Percentiles rank a stretch among this genome's conserved stretches.
phyloP scores from a whole-genome alignment of 2,329 filamentous ascomycete species.

The Colletotrichum chrysophilum region DNA sequence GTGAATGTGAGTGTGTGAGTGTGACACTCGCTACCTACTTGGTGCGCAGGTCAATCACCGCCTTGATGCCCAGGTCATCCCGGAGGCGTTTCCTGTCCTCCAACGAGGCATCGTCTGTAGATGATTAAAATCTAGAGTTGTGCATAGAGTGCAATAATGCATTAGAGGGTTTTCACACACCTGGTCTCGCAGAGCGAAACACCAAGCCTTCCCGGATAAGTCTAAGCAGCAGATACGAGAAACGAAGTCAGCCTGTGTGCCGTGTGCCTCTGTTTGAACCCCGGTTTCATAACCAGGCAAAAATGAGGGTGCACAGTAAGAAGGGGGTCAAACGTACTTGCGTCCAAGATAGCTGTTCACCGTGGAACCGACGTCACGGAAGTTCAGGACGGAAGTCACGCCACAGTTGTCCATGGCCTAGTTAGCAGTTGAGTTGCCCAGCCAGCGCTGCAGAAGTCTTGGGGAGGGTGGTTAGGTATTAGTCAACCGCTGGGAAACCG shows the following conservation, averaged over 20 bases:
- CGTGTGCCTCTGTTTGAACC: neutral
- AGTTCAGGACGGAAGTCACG: constrained; percentile 64
- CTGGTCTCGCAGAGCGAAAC: constrained; percentile 71
- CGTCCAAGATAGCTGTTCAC: constrained; percentile 65
- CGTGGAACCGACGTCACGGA: constrained; percentile 75
- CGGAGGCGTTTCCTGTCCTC: constrained; percentile 66
- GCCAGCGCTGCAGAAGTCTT: neutral
- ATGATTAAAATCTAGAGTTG: neutral
- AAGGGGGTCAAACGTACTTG: constrained; percentile 47
- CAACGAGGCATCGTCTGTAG: constrained; percentile 72
- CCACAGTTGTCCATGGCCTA: constrained; percentile 9
- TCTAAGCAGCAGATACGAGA: constrained; percentile 29
- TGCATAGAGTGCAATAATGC: neutral
- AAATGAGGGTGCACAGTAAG: neutral
- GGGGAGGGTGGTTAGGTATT: neutral
- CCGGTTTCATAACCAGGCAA: neutral
- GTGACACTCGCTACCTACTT: constrained; percentile 51
- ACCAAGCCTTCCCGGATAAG: constrained; percentile 66
- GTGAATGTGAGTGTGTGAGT: neutral
- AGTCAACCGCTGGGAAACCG: neutral
- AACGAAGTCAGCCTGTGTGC: neutral
- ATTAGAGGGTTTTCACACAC: constrained; percentile 32
- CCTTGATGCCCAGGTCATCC: constrained; percentile 67
- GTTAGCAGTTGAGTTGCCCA: neutral
- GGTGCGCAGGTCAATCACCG: constrained; percentile 80